Base-by-base conservation (phyloP, 139 green algal genomes). In the Bryopsis sp. region DNA sequence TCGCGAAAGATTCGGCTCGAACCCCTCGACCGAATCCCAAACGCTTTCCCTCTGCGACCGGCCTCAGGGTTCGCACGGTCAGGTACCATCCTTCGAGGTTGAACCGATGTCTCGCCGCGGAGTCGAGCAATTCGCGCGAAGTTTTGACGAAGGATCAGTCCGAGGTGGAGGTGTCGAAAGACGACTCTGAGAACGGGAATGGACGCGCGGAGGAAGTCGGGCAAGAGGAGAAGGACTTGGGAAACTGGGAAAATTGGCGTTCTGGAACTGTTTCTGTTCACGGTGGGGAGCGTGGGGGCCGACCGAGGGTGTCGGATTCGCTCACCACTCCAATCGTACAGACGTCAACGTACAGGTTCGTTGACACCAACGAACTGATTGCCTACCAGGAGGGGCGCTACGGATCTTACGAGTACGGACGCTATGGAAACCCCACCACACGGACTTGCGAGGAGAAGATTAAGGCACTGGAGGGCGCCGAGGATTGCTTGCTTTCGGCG, bases 391-490 rank as follows among this genome's bases (percentile, higher is more conserved):
- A 99, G 74, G 93, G 92, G 0, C 81, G 79, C 11, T 94, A 92
- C 62, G 74, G 78, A 2, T 92, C 79, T 26, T 98, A 92, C 64
- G 95, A 99, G 81, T 88, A 87, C 73, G 86, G 89, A 0, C 79
- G 92, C n/a, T 99, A 99, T 72, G 95, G 95, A 48, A 99, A 99
- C 79, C 95, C 94, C 15, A 99, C 94, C 11, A 86, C 87, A 0
- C 72, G 87, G 35, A 81, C 84, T 22, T 78, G 75, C 26, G 92
- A 99, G 76, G 86, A 94, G 57, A 99, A 99, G 79, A 93, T 99
- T 58, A 84, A 84, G 47, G 86, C 78, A n/a, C 74, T 99, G 38
- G 95, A 99, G 84, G 84, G 86, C 2, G 95, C 92, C 1, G 95
- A 99, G 76, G 93, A 97, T 76, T 96, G 88, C 70, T 74, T 99